Base-by-base conservation (phyloP, 805 yeast species). In the Candida yuanshanica region DNA sequence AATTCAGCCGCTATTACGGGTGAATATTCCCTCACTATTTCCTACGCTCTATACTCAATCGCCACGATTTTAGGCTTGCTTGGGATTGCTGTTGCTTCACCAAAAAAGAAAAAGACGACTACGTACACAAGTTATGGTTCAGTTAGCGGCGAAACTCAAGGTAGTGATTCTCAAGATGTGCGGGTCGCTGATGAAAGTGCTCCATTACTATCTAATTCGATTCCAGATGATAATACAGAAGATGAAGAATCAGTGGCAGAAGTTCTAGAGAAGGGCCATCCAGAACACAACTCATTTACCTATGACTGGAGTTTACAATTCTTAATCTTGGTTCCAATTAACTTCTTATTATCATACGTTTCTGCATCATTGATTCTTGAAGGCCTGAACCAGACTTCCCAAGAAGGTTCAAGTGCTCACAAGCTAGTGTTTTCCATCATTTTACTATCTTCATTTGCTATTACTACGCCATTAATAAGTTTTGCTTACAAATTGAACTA, bases 221-320 rank as follows among this genome's bases (percentile, higher is more conserved):
- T 44, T 18, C 38, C 50, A 35, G 27, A 48, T 7, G 25, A 44
- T 7, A 49, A 47, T 3, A 38, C 53, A 12, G 51, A 42, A 13
- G 44, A 44, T 11, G 31, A 20, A 20, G 43, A 32, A 4, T 20
- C 22, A 4, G 42, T 42, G 25, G 37, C 26, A 34, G 36, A 47
- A 13, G 36, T 36, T 35, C 32, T 16, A 24, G 32, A 32, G 25
- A 13, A 44, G 52, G 44, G 39, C 8, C 58, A 44, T 29, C 55
- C 61, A 8, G 46, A 45, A 17, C 51, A 48, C 25, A 47, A 53
- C 37, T 74, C 78, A 5, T 71, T 74, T 36, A 74, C 81, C 32
- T 86, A 83, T 55, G 95, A 83, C 52, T 89, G 96, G 96, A 70
- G 81, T 13, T 48, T 86, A 14, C 95, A 89, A 58, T 87, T 76